Evolutionary conservation across 129 eudicot species (phyloP).

Genomic region (Dittrichia graveolens): DNA sequence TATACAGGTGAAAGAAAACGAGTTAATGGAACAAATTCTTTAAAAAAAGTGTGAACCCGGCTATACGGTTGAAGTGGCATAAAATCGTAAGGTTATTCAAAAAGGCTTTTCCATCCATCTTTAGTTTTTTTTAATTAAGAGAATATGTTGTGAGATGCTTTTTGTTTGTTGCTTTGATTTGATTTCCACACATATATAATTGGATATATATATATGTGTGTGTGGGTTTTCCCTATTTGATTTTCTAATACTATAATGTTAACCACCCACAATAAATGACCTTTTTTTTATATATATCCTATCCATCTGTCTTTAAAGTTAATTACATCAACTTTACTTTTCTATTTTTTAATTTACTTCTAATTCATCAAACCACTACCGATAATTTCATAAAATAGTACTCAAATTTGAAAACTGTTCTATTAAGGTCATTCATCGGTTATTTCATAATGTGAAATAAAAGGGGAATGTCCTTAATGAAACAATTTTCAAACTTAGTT

Average conservation of each 20-base stretch:
- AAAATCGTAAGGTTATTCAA: slow-evolving; percentile 12
- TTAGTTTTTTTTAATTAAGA: slow-evolving; percentile 13
- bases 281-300: slow-evolving; percentile 26
- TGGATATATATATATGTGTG: too few species aligned
- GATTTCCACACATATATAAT: slow-evolving; percentile 51
- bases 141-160: slow-evolving; percentile 40
- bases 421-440: too few species aligned
- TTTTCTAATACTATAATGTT: slow-evolving; percentile 22
- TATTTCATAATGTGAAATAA: too few species aligned
- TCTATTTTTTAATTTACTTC: slow-evolving; percentile 4
- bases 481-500: too few species aligned
- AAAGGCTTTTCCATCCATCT: background rate
- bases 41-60: slow-evolving; percentile 12
- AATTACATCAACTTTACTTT: background rate
- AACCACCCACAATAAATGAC: slow-evolving; percentile 32
- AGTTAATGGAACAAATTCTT: slow-evolving; percentile 26
- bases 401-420: too few species aligned
- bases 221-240: slow-evolving; percentile 37
- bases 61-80: slow-evolving; percentile 10
- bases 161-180: slow-evolving; percentile 50
- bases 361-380: slow-evolving; percentile 18
- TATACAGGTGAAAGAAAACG: background rate
- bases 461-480: too few species aligned
- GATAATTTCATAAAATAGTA: slow-evolving; percentile 36
- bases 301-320: slow-evolving; percentile 22